phyloP scores from a whole-genome alignment of 2,329 filamentous ascomycete species.

The Diaporthe amygdali region DNA sequence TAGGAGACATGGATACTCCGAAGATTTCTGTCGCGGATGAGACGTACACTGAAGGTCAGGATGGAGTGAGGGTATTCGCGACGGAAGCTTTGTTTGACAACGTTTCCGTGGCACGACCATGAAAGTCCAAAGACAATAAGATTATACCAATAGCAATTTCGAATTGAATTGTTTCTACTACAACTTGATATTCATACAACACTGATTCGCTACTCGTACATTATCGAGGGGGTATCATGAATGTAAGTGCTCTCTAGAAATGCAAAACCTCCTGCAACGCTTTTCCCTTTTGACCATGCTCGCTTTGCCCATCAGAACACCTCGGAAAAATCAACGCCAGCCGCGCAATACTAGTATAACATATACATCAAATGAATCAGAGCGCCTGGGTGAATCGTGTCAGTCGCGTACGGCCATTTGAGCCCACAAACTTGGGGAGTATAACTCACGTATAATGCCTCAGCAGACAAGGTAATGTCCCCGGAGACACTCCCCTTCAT shows the following conservation, averaged over 20 bases:
- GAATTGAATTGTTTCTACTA: neutral
- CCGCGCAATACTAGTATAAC: neutral
- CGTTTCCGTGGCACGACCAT: conserved; percentile 31
- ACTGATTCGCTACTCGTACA: neutral
- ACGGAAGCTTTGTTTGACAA: conserved; percentile 32
- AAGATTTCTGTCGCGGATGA: conserved; percentile 29
- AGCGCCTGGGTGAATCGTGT: neutral
- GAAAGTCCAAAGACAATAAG: neutral
- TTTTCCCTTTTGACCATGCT: too few relatives aligned
- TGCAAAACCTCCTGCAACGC: too few relatives aligned
- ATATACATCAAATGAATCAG: neutral
- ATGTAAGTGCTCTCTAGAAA: neutral
- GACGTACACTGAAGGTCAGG: conserved; percentile 29
- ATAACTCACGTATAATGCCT: conserved; percentile 21
- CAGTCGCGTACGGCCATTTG: neutral
- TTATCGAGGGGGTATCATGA: neutral
- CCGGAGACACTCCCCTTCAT: conserved; percentile 21
- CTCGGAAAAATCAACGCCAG: neutral
- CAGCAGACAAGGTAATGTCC: conserved; percentile 22
- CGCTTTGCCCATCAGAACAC: too few relatives aligned
- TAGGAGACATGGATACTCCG: conserved; percentile 31
- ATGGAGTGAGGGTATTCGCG: conserved; percentile 33
- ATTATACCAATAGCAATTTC: neutral
- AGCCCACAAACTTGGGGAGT: neutral
- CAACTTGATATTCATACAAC: neutral